Conservation (phyloP, 2,329 filamentous ascomycete species). For the Trichoderma citrinoviride region DNA sequence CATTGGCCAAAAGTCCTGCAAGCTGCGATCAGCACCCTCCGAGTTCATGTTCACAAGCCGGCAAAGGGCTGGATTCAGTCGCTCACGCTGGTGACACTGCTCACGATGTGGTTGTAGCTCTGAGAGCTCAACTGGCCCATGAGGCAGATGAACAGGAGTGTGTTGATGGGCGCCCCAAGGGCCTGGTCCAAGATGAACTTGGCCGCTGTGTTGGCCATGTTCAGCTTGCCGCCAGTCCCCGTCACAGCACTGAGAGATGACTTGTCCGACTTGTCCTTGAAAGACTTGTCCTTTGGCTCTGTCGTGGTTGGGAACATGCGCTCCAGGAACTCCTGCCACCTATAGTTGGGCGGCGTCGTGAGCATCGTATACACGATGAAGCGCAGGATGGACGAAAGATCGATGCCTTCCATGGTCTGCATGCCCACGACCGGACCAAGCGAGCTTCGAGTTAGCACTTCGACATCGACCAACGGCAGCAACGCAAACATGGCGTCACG, state of each 20-base stretch:
- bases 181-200: conserved; percentile 19
- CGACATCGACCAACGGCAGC: not conserved
- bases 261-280: not conserved
- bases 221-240: conserved; percentile 6
- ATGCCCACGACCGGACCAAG: not conserved
- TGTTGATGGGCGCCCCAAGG: conserved; percentile 14
- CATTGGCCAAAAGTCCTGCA: conserved; percentile 19
- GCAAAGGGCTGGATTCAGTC: not conserved
- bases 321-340: conserved; percentile 20
- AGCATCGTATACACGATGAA: conserved; percentile 20
- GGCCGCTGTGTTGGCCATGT: conserved; percentile 14
- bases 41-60: not conserved
- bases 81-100: conserved; percentile 1
- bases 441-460: not conserved
- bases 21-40: not conserved
- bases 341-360: conserved; percentile 19
- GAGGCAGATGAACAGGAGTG: conserved; percentile 19
- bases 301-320: conserved; percentile 11
- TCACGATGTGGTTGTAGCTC: not conserved
- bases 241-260: not conserved
- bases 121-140: conserved; percentile 17
- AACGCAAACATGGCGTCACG: not conserved
- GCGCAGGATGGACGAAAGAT: conserved; percentile 11
- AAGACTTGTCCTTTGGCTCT: not conserved
- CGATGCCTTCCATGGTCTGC: conserved; percentile 12